Percentiles rank a stretch among this genome's conserved stretches.
Evolutionary conservation across 345 rosid species (phyloP).

Genomic region (Eucalyptus sp.): DNA sequence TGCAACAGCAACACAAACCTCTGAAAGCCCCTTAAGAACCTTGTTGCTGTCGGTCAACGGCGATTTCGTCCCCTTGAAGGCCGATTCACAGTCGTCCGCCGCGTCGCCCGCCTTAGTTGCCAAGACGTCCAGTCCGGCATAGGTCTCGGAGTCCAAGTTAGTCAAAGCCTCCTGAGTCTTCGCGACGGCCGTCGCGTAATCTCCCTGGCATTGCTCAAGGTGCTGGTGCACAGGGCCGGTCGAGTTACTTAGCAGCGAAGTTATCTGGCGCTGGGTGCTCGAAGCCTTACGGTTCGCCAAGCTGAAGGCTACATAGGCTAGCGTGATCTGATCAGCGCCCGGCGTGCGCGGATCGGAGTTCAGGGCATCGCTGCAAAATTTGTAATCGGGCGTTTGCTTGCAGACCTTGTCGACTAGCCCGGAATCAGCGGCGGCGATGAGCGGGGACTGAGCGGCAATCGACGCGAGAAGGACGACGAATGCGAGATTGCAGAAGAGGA

Average conservation of each 20-base stretch:
- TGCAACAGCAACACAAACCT: neutral
- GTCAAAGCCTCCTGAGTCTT: neutral
- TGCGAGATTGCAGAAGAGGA: neutral
- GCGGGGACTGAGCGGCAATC: neutral
- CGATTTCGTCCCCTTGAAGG: neutral
- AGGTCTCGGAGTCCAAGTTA: slow-evolving; percentile 5
- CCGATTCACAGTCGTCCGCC: neutral
- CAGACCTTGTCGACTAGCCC: slow-evolving; percentile 6
- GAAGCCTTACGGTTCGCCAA: slow-evolving; percentile 1
- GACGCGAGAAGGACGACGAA: neutral
- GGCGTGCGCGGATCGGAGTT: slow-evolving; percentile 1
- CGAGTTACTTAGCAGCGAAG: neutral
- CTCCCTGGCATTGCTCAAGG: slow-evolving; percentile 1
- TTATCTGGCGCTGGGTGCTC: neutral
- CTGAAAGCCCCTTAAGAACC: neutral
- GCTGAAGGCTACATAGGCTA: slow-evolving; percentile 5
- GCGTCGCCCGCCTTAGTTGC: neutral
- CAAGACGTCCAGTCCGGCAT: neutral
- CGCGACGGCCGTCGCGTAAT: neutral
- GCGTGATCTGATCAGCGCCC: neutral
- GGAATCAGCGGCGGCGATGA: neutral
- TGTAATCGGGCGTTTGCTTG: slow-evolving; percentile 1
- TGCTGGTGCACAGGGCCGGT: neutral
- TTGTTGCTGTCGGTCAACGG: neutral
- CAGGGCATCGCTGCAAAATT: slow-evolving; percentile 1